Evolutionary conservation across 2,329 filamentous ascomycete genomes (phyloP).

Genomic region (Trichoderma sp.): DNA sequence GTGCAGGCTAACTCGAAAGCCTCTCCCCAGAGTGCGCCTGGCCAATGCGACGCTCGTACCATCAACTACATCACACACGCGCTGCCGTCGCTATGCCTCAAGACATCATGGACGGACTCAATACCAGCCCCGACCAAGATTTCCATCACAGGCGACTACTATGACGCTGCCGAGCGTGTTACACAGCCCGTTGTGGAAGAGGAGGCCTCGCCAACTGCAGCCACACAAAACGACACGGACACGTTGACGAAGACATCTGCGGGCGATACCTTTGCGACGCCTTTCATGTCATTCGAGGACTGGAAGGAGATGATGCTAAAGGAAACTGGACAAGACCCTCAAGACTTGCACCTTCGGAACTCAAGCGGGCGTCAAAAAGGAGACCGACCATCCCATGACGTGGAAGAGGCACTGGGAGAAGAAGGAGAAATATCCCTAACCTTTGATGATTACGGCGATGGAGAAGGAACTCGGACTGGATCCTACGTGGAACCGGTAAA

Average conservation of each 20-base stretch:
- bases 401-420: conserved; percentile 76
- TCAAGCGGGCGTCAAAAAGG: conserved; percentile 51
- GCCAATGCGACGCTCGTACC: conserved; percentile 58
- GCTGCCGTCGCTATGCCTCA: conserved; percentile 73
- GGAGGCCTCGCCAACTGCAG: not conserved
- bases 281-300: conserved; percentile 96
- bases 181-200: not conserved
- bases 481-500: not conserved
- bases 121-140: conserved; percentile 23
- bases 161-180: not conserved
- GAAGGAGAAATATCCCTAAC: conserved; percentile 76
- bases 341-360: conserved; percentile 67
- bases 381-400: conserved; percentile 54
- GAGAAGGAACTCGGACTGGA: conserved; percentile 18
- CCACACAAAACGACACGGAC: not conserved
- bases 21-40: not conserved
- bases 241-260: conserved; percentile 15
- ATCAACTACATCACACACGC: conserved; percentile 83
- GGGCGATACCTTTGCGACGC: conserved; percentile 25
- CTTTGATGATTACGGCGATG: conserved; percentile 45
- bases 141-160: not conserved
- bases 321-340: conserved; percentile 72
- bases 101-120: conserved; percentile 56
- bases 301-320: conserved; percentile 95
- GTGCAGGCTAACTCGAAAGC: conserved; percentile 1